These are phyloP conservation scores for Yarrowia deformans DNA, from an alignment of 805 yeast genomes.

Conservation along the genomic window DNA sequence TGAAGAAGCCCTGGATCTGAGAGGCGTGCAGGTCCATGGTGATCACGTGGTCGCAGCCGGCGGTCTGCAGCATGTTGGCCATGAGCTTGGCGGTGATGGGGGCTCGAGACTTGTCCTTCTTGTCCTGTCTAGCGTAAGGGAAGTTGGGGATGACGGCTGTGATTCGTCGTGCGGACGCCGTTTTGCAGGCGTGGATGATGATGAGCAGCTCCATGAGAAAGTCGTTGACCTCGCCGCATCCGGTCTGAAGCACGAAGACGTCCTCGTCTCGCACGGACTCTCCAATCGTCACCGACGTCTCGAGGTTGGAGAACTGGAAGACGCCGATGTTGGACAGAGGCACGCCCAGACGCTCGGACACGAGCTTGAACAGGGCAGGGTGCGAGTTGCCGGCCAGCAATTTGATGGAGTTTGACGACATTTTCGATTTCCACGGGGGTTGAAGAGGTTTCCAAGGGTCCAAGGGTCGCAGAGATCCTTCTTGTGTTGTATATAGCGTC, in stretches of 20 bases:
- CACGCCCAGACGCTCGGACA: slow-evolving; percentile 70
- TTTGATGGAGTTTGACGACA: slow-evolving; percentile 59
- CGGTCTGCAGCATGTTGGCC: slow-evolving; percentile 89
- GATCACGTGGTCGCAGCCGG: slow-evolving; percentile 94
- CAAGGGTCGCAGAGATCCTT: too few species aligned
- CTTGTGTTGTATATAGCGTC: background rate
- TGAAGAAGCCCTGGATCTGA: slow-evolving; percentile 96
- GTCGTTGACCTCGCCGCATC: slow-evolving; percentile 86
- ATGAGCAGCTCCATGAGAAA: slow-evolving; percentile 84
- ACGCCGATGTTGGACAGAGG: slow-evolving; percentile 78
- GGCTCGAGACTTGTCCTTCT: slow-evolving; percentile 94
- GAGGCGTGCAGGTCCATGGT: slow-evolving; percentile 98
- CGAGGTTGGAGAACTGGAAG: slow-evolving; percentile 84
- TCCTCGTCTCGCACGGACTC: slow-evolving; percentile 93
- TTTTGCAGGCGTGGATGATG: slow-evolving; percentile 90
- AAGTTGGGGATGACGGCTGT: slow-evolving; percentile 95
- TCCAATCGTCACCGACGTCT: slow-evolving; percentile 85
- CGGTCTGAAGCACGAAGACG: slow-evolving; percentile 83
- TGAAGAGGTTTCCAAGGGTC: background rate
- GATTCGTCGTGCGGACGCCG: slow-evolving; percentile 93
- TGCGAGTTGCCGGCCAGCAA: slow-evolving; percentile 80
- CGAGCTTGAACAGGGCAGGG: slow-evolving; percentile 77
- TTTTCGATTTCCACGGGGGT: background rate
- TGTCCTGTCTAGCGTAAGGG: slow-evolving; percentile 97
- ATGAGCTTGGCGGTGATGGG: slow-evolving; percentile 94